Base-by-base conservation (phyloP, 2,329 filamentous ascomycete species). In the Scedosporium apiospermum region DNA sequence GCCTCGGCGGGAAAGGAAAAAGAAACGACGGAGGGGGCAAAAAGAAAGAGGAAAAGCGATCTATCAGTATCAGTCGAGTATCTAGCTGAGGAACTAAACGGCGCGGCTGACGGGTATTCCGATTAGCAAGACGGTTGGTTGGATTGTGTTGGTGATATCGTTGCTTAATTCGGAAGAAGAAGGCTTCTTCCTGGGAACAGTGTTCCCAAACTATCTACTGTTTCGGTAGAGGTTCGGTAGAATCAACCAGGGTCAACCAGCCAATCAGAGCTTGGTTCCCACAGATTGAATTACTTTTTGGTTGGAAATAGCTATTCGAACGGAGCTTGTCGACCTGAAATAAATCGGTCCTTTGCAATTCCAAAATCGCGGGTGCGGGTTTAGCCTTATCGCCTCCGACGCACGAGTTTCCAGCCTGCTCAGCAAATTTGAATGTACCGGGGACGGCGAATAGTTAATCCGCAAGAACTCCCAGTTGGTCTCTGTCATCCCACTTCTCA, bases 21-120 rank as follows among this genome's bases (percentile, higher is more conserved):
- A n/a, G 57, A 26, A 23, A 57, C 18, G 34, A 49, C 21, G 62
- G 65, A 34, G 64, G 61, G 41, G 51, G 34, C 9, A 38, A 55
- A 23, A 18, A 21, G 12, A 21, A 49, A 21, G 18, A 49, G 44
- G 10, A 49, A 49, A 21, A 49, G 44, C n/a, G 44, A 49, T 49
- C n/a, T 49, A 49, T 49, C 44, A 49, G 44, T 49, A 49, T 49
- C 44, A 18, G 9, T 49, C 44, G 44, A 49, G 44, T 38, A 38
- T 12, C 34, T 12, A 38, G 34, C 34, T 38, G 34, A 46, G 16
- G n/a, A 4, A 12, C 14, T 49, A n/a, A n/a, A 9, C 44, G 16
- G 44, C n/a, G 44, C n/a, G 18, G 44, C 44, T 49, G 18, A 49
- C 44, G 44, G 18, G 18, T 18, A 49, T 38, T 49, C 44, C 44